Percentiles rank a stretch among this genome's conserved stretches.
These are phyloP conservation scores for Neofusicoccum cordaticola DNA, from an alignment of 2,329 filamentous ascomycete species.

Conservation along the genomic window DNA sequence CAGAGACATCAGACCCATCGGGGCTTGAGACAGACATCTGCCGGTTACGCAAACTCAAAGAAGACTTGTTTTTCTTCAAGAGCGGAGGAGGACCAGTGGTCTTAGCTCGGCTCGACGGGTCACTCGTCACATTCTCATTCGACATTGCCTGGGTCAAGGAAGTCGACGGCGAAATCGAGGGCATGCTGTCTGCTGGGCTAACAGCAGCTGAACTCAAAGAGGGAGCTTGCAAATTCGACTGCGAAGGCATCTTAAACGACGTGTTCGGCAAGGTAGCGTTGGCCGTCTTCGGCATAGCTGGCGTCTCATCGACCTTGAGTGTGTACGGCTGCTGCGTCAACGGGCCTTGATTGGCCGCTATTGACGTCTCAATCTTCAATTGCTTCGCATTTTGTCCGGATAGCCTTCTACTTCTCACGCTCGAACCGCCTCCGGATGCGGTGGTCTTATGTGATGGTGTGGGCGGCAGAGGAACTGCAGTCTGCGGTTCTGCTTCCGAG, in stretches of 20 bases:
- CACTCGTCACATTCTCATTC: conserved; percentile 35
- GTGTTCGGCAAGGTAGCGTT: conserved; percentile 27
- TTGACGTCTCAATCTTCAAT: conserved; percentile 79
- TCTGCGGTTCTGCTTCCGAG: conserved; percentile 2
- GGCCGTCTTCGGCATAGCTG: conserved; percentile 36
- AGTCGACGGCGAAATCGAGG: conserved; percentile 40
- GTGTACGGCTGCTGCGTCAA: conserved; percentile 24
- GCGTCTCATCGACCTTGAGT: conserved; percentile 23
- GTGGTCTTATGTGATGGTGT: conserved; percentile 27
- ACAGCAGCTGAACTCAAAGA: conserved; percentile 29
- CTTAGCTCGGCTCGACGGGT: neutral
- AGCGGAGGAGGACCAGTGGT: neutral
- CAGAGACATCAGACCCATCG: conserved; percentile 64
- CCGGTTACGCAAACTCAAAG: conserved; percentile 66
- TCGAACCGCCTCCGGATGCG: conserved; percentile 24
- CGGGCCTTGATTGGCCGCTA: conserved; percentile 19
- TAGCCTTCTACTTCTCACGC: conserved; percentile 72
- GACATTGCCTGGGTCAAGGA: conserved; percentile 40
- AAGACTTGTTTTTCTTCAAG: conserved; percentile 52
- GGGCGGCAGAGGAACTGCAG: conserved; percentile 18
- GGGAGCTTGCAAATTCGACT: conserved; percentile 18
- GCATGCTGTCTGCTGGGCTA: conserved; percentile 39
- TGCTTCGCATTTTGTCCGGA: conserved; percentile 79
- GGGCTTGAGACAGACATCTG: conserved; percentile 66
- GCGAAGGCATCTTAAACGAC: conserved; percentile 30